A percentile compares a stretch with the other conserved stretches of the same genome.
Evolutionary conservation across 1,284 basidiomycete species (phyloP).

Genomic region (Heterobasidion parviporum): DNA sequence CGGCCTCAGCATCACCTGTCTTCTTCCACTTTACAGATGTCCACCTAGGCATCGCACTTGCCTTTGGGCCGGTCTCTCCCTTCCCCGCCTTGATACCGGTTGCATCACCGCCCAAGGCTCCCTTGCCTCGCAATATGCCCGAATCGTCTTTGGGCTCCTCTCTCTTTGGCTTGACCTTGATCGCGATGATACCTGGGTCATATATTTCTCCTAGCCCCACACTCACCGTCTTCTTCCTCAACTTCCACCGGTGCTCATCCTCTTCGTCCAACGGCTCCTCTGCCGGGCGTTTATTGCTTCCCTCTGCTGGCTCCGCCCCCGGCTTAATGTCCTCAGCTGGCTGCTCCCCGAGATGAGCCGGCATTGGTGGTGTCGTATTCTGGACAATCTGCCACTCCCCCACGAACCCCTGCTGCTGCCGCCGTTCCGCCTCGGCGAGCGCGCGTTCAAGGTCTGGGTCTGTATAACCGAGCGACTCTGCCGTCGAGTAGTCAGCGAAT

Average conservation of each 20-base stretch:
- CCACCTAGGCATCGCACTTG: conserved; percentile 24
- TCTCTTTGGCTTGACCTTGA: conserved; percentile 53
- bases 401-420: conserved; percentile 60
- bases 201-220: conserved; percentile 62
- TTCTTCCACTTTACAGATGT: conserved; percentile 30
- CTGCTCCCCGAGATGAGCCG: conserved; percentile 13
- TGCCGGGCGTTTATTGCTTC: conserved; percentile 22
- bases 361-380: conserved; percentile 21
- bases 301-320: conserved; percentile 10
- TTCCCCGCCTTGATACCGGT: neutral
- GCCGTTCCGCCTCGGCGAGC: conserved; percentile 48
- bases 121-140: neutral
- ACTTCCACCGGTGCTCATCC: conserved; percentile 54
- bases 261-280: conserved; percentile 36
- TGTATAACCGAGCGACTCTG: conserved; percentile 70
- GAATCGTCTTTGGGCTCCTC: conserved; percentile 15
- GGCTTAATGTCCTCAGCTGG: conserved; percentile 2
- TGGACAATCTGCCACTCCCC: conserved; percentile 81
- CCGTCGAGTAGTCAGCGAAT: conserved; percentile 81
- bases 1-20: conserved; percentile 15
- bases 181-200: conserved; percentile 57
- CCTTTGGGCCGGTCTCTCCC: conserved; percentile 3
- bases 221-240: conserved; percentile 49
- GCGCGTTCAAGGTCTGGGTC: conserved; percentile 64
- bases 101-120: neutral